phyloP scores from a whole-genome alignment of 2,329 filamentous ascomycete genomes.

The Colletotrichum truncatum region DNA sequence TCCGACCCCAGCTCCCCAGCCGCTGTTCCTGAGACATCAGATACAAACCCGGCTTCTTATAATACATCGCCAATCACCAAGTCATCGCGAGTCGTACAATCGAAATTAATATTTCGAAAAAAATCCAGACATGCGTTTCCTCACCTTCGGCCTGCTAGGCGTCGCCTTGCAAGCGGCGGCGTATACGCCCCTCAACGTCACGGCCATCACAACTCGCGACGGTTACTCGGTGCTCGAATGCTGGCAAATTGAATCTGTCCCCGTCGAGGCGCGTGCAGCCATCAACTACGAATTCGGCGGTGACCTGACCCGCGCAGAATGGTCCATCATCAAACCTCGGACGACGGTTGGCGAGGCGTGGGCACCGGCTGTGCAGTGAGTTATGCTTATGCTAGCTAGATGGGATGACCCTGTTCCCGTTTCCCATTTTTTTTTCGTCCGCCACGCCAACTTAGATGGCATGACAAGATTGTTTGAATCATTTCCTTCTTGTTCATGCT shows the following conservation, averaged over 20 bases:
- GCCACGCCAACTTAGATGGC: too few relatives aligned
- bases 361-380: constrained; percentile 43
- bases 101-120: rapidly evolving
- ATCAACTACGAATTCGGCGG: constrained; percentile 39
- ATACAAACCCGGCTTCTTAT: too few relatives aligned
- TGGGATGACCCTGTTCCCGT: neutral
- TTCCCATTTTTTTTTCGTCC: neutral
- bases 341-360: constrained; percentile 43
- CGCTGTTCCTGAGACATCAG: too few relatives aligned
- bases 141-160: neutral
- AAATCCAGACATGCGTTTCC: neutral
- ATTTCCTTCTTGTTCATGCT: neutral
- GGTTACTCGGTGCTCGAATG: constrained; percentile 53
- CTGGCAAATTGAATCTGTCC: constrained; percentile 48
- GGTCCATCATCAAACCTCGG: constrained; percentile 42
- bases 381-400: neutral
- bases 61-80: too few relatives aligned
- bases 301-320: constrained; percentile 38
- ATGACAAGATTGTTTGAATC: neutral
- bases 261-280: constrained; percentile 39
- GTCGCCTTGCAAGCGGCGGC: neutral
- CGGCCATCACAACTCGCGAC: constrained; percentile 45
- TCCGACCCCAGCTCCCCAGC: neutral
- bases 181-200: constrained; percentile 48
- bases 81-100: neutral